Percentiles rank a stretch among this genome's conserved stretches.
These are phyloP conservation scores for Phalaenopsis aphrodite DNA, from an alignment of 106 monocot genomes.

Conservation along the genomic window DNA sequence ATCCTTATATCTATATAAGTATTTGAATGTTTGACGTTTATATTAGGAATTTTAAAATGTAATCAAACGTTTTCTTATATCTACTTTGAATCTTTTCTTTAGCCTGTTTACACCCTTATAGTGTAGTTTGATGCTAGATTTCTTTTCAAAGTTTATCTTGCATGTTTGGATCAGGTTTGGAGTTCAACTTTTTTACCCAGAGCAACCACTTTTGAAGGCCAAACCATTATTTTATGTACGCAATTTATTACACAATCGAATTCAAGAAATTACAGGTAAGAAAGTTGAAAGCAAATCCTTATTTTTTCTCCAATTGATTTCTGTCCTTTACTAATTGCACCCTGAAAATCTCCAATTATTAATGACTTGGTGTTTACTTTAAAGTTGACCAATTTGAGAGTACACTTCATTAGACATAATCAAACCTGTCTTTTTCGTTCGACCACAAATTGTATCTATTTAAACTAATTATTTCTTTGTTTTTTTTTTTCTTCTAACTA, in stretches of 20 bases:
- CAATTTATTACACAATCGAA: conserved; percentile 66
- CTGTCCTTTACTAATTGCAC: background rate
- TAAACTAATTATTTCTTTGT: no score
- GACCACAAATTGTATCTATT: no score
- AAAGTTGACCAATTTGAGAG: no score
- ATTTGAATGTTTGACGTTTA: no score
- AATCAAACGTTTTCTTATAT: no score
- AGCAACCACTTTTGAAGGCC: conserved; percentile 83
- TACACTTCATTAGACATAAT: no score
- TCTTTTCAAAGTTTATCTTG: background rate
- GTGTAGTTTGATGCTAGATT: background rate
- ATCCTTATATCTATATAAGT: no score
- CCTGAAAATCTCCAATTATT: background rate
- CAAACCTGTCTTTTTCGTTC: no score
- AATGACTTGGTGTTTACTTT: no score
- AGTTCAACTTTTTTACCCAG: conserved; percentile 47
- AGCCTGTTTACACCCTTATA: background rate
- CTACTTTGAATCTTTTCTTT: background rate
- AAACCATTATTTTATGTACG: conserved; percentile 65
- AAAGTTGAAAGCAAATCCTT: background rate
- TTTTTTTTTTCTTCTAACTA: no score
- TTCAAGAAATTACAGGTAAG: conserved; percentile 61
- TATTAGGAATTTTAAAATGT: no score
- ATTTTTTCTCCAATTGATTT: background rate
- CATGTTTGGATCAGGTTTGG: conserved; percentile 44